Base-by-base conservation (phyloP, 2,329 filamentous ascomycete species). In the Blastomyces silverae region DNA sequence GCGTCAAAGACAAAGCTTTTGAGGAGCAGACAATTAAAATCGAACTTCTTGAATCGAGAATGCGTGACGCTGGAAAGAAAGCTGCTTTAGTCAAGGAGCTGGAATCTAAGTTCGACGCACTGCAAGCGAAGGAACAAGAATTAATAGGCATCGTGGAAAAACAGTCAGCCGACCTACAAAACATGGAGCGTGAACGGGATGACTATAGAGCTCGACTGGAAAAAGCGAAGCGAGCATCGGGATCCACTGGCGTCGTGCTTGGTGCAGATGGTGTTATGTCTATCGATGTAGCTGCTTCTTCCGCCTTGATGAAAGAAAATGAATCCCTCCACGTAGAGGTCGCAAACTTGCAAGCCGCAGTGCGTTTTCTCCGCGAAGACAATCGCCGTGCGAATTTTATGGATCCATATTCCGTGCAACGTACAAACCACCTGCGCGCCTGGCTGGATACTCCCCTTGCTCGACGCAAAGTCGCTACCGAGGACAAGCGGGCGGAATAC, bases 11-110 rank as follows among this genome's bases (percentile, higher is more conserved):
- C 69, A 90, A 92, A 74, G 87, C 88, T 46, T 85, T 96, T 62
- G 92, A 95, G 75, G 93, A 95, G 65, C 79, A 90, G 31, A 85
- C 88, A n/a, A 89, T 97, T 70, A 92, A 94, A 76, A 96, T 97
- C 70, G 93, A 97, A 77, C 90, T 94, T 52, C 86, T 97, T 48
- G 90, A 96, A 75, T 90, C 90, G 8, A 84, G 91, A 65, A 92
- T 94, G 87, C 87, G 88, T 65, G 92, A 95, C 72, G 90, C 90
- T 6, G 86, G 87, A 68, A 87, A 89, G 73, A 92, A 93, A 77
- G 86, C 89, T 17, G 85, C 75, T 2, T 73, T 76, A 66, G 76
- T 78, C 25, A 79, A 79, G 67, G 77, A 79, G 7, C 73, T 80
- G 39, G 78, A 80, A 68, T 66, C 70, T 17, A 76, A 78, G 65